These are phyloP conservation scores for Tolypocladium tropicale DNA, from an alignment of 2,329 filamentous ascomycete genomes.

Conservation along the genomic window DNA sequence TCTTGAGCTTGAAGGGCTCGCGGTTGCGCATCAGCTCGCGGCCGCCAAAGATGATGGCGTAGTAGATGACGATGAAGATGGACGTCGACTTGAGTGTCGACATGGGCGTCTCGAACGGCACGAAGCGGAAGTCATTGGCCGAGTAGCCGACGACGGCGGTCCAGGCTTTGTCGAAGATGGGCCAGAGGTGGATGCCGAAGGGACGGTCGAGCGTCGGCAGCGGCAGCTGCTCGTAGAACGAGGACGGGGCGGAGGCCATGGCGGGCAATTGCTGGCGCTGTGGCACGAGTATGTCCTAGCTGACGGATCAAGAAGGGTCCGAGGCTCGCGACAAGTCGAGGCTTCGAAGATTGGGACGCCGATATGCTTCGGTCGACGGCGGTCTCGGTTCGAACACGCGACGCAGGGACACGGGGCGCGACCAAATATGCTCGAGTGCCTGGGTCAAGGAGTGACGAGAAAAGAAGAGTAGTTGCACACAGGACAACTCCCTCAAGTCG, in stretches of 20 bases:
- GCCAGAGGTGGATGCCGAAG: conserved; percentile 88
- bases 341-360: too few relatives aligned
- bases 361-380: background rate
- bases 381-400: background rate
- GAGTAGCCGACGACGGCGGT: conserved; percentile 69
- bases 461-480: conserved; percentile 7
- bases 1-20: conserved; percentile 76
- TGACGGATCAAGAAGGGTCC: background rate
- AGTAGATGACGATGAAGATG: conserved; percentile 79
- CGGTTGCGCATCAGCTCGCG: conserved; percentile 86
- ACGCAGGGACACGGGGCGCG: background rate
- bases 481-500: conserved; percentile 12
- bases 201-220: conserved; percentile 80
- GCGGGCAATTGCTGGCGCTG: conserved; percentile 7
- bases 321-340: background rate
- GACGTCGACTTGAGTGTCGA: conserved; percentile 79
- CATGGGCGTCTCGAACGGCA: conserved; percentile 72
- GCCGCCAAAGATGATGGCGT: conserved; percentile 85
- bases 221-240: conserved; percentile 48
- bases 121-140: conserved; percentile 77
- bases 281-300: background rate
- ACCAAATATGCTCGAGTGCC: background rate
- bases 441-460: conserved; percentile 2
- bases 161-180: conserved; percentile 84
- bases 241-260: conserved; percentile 26